phyloP scores from a whole-genome alignment of 2,329 filamentous ascomycete species.

The Aspergillus novoparasiticus region DNA sequence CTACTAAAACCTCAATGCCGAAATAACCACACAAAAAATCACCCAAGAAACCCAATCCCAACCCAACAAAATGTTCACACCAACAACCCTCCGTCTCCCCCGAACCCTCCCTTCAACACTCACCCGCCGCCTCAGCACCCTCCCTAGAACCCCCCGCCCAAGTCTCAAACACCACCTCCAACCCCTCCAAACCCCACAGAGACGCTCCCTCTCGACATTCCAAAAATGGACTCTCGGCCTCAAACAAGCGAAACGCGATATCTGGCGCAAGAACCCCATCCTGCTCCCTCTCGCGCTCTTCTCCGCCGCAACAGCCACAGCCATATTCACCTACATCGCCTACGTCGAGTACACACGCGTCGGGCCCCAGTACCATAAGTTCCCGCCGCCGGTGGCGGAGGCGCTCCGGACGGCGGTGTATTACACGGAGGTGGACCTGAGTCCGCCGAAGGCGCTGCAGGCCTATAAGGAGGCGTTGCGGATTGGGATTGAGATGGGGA shows the following conservation, averaged over 20 bases:
- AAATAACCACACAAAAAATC: background rate
- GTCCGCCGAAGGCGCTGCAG: conserved; percentile 75
- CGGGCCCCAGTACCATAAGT: conserved; percentile 45
- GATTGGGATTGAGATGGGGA: conserved; percentile 69
- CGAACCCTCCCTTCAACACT: background rate
- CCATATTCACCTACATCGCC: conserved; percentile 42
- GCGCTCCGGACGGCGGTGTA: conserved; percentile 83
- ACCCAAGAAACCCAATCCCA: background rate
- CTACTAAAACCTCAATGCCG: background rate
- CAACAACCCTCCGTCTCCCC: background rate
- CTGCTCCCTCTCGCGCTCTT: conserved; percentile 45
- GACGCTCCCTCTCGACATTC: conserved; percentile 20
- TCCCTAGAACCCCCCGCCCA: background rate
- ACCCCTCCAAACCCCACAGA: conserved; percentile 3
- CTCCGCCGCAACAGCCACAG: conserved; percentile 37
- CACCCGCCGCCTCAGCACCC: background rate
- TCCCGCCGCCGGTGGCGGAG: conserved; percentile 48
- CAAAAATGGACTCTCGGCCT: conserved; percentile 37
- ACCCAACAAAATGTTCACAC: background rate
- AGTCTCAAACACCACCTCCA: conserved; percentile 9
- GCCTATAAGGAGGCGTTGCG: conserved; percentile 81
- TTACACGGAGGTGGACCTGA: conserved; percentile 75
- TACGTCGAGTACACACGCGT: conserved; percentile 48
- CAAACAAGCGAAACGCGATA: conserved; percentile 40
- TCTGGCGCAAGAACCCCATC: conserved; percentile 48